Evolutionary conservation across 345 rosid species (phyloP), one percentile per base, ranked within the genome.

Genomic region (Sonneratia alba): DNA sequence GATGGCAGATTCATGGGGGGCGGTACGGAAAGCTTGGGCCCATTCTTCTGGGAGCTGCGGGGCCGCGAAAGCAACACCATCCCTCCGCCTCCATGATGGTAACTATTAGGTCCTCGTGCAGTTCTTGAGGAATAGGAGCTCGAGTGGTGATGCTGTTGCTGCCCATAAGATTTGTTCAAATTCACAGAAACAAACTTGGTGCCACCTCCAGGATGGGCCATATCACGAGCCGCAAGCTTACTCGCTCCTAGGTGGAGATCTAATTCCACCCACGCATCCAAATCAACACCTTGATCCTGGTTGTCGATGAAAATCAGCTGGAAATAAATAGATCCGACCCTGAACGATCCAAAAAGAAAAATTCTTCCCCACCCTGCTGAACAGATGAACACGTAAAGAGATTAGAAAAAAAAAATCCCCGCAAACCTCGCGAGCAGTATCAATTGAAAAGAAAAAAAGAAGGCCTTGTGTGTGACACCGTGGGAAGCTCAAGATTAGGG

Each of bases 1-100:
- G 98, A 92, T 0, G 99, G 99, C 73, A 96, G 81, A 84, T 96
- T 96, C 97, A 96, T 77, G 84, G 99, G 99, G 90, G 96, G 97
- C 80, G 99, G 99, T 79, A 95, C 94, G 70, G 98, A 90, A 82
- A 95, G 86, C 87, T 91, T 95, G 73, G 88, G 81, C 85, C 88
- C 97, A 87, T 87, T 81, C 72, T 96, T 92, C 71, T 96, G 99
- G 15, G 93, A 88, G 84, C 98, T 92, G 56, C 98, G 89, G 55
- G 96, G 96, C 72, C 97, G 81, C 18, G 97, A 92, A 72, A 92
- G 90, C 79, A 92, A 97, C 70, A 87, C 90, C 99, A 92, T 91
- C 77, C 91, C 89, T 75, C 90, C 87, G 7, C 88, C 86, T 14
- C 85, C 83, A 69, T 68, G 66, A 66, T 77, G 70, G 36, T 14